phyloP scores from a whole-genome alignment of 2,329 filamentous ascomycete genomes.

The Fusarium nematophilum region DNA sequence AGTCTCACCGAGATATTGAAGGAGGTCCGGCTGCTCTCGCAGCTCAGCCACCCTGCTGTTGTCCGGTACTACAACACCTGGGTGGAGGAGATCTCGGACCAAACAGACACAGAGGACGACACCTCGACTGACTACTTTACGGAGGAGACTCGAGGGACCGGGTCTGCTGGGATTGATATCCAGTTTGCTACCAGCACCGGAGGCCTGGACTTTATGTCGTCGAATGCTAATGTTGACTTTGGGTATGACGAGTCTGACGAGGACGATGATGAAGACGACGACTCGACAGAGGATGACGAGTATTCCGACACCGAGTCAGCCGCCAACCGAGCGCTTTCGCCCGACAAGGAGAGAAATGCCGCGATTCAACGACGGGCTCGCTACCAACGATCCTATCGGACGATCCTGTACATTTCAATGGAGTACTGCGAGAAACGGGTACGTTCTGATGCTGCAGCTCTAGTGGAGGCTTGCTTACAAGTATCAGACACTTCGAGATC shows the following conservation, averaged over 20 bases:
- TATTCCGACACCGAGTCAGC: constrained; percentile 50
- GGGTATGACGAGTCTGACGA: constrained; percentile 65
- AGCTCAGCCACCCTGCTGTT: constrained; percentile 86
- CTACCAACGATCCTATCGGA: constrained; percentile 68
- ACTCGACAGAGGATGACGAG: constrained; percentile 61
- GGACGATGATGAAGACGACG: constrained; percentile 59
- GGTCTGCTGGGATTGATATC: constrained; percentile 57
- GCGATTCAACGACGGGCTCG: constrained; percentile 48
- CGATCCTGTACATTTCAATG: constrained; percentile 97
- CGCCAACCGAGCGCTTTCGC: constrained; percentile 43
- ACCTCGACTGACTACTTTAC: constrained; percentile 63
- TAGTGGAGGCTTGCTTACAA: constrained; percentile 27
- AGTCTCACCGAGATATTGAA: constrained; percentile 85
- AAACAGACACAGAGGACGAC: constrained; percentile 67
- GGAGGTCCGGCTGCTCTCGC: constrained; percentile 89
- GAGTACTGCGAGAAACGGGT: constrained; percentile 95
- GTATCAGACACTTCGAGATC: constrained; percentile 79
- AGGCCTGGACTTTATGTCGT: constrained; percentile 93
- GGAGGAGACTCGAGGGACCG: constrained; percentile 50
- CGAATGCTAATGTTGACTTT: constrained; percentile 83
- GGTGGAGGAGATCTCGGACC: constrained; percentile 78
- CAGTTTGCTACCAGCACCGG: constrained; percentile 79
- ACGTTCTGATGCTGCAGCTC: constrained; percentile 51
- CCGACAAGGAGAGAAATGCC: constrained; percentile 46
- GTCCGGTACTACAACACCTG: constrained; percentile 96